Conservation (phyloP, 352 stramenopile genomes). For the Pythium angustatum region DNA sequence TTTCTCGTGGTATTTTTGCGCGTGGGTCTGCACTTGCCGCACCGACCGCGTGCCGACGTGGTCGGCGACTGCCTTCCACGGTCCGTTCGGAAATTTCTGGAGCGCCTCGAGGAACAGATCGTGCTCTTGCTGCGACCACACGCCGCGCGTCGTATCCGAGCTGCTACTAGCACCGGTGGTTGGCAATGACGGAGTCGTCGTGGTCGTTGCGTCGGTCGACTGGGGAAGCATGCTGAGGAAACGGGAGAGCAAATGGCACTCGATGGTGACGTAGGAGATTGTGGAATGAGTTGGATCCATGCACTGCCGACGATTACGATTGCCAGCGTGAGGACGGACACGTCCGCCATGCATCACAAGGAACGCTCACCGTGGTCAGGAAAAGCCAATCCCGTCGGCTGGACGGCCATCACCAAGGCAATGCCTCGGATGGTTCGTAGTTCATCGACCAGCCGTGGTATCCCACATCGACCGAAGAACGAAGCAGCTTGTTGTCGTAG, state of each 20-base stretch:
- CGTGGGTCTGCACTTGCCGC: conserved; percentile 21
- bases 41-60: conserved; percentile 25
- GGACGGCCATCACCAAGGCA: too few species aligned
- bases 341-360: background rate
- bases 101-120: conserved; percentile 27
- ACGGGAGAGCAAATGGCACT: background rate
- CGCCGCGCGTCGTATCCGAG: too few species aligned
- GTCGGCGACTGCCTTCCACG: conserved; percentile 18
- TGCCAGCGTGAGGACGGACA: too few species aligned
- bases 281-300: background rate
- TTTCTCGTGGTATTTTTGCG: conserved; percentile 24
- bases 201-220: background rate
- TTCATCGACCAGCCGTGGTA: too few species aligned
- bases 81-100: conserved; percentile 19
- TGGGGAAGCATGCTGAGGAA: background rate
- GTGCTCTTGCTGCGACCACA: conserved; percentile 29
- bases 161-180: too few species aligned
- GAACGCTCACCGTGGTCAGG: too few species aligned
- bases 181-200: background rate
- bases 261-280: background rate
- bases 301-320: too few species aligned
- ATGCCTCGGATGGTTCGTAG: too few species aligned
- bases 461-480: too few species aligned
- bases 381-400: too few species aligned
- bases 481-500: too few species aligned